A percentile compares a stretch with the other conserved stretches of the same genome.
These are phyloP conservation scores for Suillus americanus DNA, from an alignment of 768 basidiomycete species.

Conservation along the genomic window DNA sequence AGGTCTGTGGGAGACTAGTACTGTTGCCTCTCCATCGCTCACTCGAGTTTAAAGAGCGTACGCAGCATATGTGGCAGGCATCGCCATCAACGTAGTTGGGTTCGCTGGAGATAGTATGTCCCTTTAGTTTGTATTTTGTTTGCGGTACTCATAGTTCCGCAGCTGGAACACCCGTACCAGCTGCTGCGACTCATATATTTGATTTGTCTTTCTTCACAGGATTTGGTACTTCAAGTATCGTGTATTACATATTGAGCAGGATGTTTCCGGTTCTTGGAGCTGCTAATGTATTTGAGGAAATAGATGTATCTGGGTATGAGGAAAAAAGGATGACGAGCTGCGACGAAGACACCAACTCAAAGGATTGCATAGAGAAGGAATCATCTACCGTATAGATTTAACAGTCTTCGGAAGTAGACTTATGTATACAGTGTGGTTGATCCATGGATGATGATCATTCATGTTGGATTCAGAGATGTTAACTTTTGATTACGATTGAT, in stretches of 20 bases:
- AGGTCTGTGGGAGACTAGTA: conserved; percentile 34
- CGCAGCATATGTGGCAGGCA: conserved; percentile 63
- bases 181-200: conserved; percentile 68
- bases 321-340: conserved; percentile 3
- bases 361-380: not conserved
- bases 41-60: conserved; percentile 43
- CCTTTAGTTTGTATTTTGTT: not conserved
- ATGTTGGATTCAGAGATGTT: too few relatives aligned
- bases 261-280: conserved; percentile 55
- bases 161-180: conserved; percentile 57
- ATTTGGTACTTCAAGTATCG: conserved; percentile 59
- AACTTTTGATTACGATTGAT: too few relatives aligned
- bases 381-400: not conserved
- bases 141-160: not conserved
- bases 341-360: conserved; percentile 1
- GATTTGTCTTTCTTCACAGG: conserved; percentile 79
- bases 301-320: conserved; percentile 41
- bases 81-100: conserved; percentile 75
- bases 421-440: not conserved
- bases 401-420: not conserved
- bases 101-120: conserved; percentile 66
- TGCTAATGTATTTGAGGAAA: conserved; percentile 46
- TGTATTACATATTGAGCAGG: conserved; percentile 56
- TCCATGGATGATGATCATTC: too few relatives aligned
- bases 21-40: not conserved